Conservation (phyloP, 441 rosid genomes). For the Cnidoscolus chayamansa region DNA sequence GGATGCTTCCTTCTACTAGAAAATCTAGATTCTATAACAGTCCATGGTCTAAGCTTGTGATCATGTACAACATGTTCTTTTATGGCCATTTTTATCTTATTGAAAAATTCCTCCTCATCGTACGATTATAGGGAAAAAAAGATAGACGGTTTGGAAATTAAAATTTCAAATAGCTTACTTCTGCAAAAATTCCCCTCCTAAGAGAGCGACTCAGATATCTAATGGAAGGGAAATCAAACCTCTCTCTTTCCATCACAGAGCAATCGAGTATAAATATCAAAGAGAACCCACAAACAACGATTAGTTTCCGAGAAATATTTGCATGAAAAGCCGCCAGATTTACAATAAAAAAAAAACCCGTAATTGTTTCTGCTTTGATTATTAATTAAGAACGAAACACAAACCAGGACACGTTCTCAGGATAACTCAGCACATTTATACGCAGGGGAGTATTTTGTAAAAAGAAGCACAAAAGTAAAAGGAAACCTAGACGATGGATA, state of each 20-base stretch:
- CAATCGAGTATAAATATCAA: not conserved
- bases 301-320: not conserved
- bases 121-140: not conserved
- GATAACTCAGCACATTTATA: not conserved
- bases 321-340: not conserved
- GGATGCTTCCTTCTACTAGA: no score
- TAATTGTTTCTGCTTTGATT: not conserved
- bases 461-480: not conserved
- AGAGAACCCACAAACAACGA: not conserved
- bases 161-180: not conserved
- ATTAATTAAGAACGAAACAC: not conserved
- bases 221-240: not conserved
- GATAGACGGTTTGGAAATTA: not conserved
- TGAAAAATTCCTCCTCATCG: not conserved
- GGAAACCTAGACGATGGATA: constrained; percentile 24
- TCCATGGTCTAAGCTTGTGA: not conserved
- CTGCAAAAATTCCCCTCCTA: not conserved
- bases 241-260: not conserved
- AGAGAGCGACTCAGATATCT: not conserved
- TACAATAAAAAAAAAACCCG: constrained; percentile 2
- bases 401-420: not conserved
- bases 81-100: not conserved
- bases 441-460: not conserved
- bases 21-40: not conserved
- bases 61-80: no score